Base-by-base conservation (phyloP, 306 rosid species). In the Cicer arietinum region DNA sequence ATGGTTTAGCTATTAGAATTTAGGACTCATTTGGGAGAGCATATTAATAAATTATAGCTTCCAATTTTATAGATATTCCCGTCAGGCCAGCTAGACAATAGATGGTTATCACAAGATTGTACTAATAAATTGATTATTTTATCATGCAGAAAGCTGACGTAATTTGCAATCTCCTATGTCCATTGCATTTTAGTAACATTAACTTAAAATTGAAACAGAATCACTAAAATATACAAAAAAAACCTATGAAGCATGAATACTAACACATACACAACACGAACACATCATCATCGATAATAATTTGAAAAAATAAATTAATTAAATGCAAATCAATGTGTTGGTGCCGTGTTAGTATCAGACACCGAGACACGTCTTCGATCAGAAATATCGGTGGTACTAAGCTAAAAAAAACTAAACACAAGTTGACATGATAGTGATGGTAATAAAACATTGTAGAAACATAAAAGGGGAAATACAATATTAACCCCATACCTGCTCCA, bases 401-500 rank as follows among this genome's bases (percentile, higher is more conserved):
- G 37, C 8, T 5, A 67, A 35, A 35, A 40, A 12, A 68, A 46
- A 70, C 41, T 69, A 58, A 59, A 7, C 69, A 64, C 62, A 70
- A 25, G 18, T 17, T 69, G 39, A 75, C 68, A 48, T 35, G 57
- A 54, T n/a, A 71, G 20, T 44, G 40, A 67, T 63, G 40, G 56
- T 11, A 43, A 69, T 54, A 67, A 20, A 56, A 70, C 17, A 78
- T 16, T 46, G 59, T 4, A 67, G 7, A 54, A 37, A 74, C 35
- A 46, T 25, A 9, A 62, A 53, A 69, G 14, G 14, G 22, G 54
- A 51, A 69, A 75, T 64, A 4, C 46, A 75, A 46, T 46, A 78
- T 45, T 37, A 75, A 70, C 13, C 37, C 50, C 81, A 62, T 80
- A 84, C 87, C 87, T 84, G 87, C 79, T 77, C 85, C 71, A 77